A percentile compares a stretch with the other conserved stretches of the same genome.
phyloP scores from a whole-genome alignment of 345 rosid genomes.

The Isatis tinctoria region DNA sequence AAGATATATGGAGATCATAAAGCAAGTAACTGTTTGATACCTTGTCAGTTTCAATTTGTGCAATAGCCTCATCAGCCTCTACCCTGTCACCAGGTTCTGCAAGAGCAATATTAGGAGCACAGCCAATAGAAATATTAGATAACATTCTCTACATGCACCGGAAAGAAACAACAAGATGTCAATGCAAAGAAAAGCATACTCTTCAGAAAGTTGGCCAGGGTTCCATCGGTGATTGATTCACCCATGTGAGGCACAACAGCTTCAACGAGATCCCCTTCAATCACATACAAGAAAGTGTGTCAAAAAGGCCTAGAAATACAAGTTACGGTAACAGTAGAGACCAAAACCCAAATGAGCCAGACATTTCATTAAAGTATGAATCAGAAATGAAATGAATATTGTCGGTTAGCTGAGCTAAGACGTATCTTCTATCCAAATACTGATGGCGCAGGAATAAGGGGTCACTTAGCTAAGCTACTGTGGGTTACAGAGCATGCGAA shows the following conservation, averaged over 20 bases:
- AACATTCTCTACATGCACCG: neutral
- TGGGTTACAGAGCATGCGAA: neutral
- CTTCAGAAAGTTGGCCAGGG: conserved; percentile 67
- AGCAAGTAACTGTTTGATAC: conserved; percentile 31
- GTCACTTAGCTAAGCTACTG: neutral
- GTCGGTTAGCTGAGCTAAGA: neutral
- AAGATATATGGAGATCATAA: neutral
- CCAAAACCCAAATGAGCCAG: neutral
- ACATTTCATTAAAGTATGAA: neutral
- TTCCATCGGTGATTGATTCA: conserved; percentile 89
- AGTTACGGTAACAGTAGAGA: neutral
- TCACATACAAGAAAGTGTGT: conserved; percentile 15
- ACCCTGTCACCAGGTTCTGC: conserved; percentile 95
- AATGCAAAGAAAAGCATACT: conserved; percentile 39
- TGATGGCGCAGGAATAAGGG: neutral
- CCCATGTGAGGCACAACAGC: conserved; percentile 90
- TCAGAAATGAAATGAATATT: neutral
- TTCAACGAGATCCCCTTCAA: conserved; percentile 61
- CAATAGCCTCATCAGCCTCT: conserved; percentile 82
- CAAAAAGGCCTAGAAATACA: neutral
- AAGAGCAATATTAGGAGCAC: neutral
- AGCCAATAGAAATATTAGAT: neutral
- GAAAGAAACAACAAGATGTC: neutral
- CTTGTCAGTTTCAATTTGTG: conserved; percentile 98
- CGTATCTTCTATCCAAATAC: neutral